Base-by-base conservation (phyloP, 495 filamentous ascomycete species). In the Aspergillus funiculosus region DNA sequence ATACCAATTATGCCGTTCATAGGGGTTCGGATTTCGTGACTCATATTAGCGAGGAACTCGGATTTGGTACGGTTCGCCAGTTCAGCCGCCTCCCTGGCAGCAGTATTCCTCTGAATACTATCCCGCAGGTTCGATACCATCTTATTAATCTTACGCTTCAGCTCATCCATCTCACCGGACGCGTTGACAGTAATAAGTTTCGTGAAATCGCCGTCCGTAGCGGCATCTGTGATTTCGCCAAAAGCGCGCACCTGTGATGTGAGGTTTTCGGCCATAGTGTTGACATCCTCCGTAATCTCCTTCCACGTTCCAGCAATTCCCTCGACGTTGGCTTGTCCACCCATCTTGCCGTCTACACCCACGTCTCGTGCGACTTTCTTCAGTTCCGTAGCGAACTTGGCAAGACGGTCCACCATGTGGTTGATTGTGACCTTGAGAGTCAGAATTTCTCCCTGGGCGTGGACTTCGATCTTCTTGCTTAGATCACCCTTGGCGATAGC, bases 31-130 rank as follows among this genome's bases (percentile, higher is more conserved):
- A 99, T 99, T 67, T 99, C 92, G 78, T 99, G 92, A 28, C 86
- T 92, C 92, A 99, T 99, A 61, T 99, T 99, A 20, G 92, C 92
- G 34, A 99, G 72, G 70, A 99, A 99, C 59, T 99, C 94, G 26
- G 90, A 96, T 59, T 99, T 99, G 35, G 92, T 99, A 63, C 91
- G 89, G 70, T 96, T 99, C 41, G 92, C 92, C 58, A 96, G 75
- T 63, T 99, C 92, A 50, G 92, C 92, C 39, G 90, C 89, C 62
- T 99, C 92, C 60, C 92, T 85, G 32, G 92, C 92, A 28, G 86
- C 85, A n/a, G 88, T 96, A 64, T 97, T 99, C 62, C 87, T 81
- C 63, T 99, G 89, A 51, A 99, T 96, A 77, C 86, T 92, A 64
- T 97, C 92, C 46, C 91, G 76, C 49, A 99, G 67, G 60, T 94